These are phyloP conservation scores for Kwoniella europaea DNA, from an alignment of 768 basidiomycete species.

Conservation along the genomic window DNA sequence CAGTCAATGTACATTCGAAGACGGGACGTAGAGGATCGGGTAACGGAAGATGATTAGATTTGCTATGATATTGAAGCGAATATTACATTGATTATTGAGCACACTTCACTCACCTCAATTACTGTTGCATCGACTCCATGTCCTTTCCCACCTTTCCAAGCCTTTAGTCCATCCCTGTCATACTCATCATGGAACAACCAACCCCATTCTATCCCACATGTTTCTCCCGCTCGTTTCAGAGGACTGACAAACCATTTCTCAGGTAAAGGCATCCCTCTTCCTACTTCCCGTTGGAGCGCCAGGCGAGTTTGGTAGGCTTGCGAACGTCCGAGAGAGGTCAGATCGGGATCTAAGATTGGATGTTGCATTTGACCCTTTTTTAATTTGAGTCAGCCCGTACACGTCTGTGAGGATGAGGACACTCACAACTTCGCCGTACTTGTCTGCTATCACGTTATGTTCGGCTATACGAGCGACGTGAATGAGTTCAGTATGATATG, in stretches of 20 bases:
- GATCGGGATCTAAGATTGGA: constrained; percentile 29
- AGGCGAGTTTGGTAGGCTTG: constrained; percentile 29
- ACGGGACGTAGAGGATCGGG: neutral
- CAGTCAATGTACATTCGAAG: neutral
- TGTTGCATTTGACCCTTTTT: constrained; percentile 18
- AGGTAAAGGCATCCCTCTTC: constrained; percentile 34
- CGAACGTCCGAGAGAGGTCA: constrained; percentile 27
- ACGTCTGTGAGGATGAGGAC: neutral
- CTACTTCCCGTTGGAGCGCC: constrained; percentile 27
- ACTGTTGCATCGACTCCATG: constrained; percentile 32
- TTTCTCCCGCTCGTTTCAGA: constrained; percentile 32
- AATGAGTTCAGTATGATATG: neutral
- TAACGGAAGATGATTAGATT: neutral
- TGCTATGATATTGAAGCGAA: too few relatives aligned
- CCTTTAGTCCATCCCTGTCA: neutral
- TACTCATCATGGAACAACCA: constrained; percentile 23
- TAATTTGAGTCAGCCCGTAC: neutral
- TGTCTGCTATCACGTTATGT: constrained; percentile 31
- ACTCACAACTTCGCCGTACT: constrained; percentile 23
- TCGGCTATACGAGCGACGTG: constrained; percentile 21
- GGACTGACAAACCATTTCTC: constrained; percentile 34
- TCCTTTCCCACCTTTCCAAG: constrained; percentile 16
- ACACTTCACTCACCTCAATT: constrained; percentile 32
- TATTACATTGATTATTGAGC: too few relatives aligned
- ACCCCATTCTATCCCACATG: constrained; percentile 41